Evolutionary conservation across 2,329 filamentous ascomycete species (phyloP), one percentile per base, ranked within the genome.

Genomic region (Microsporum audouinii): DNA sequence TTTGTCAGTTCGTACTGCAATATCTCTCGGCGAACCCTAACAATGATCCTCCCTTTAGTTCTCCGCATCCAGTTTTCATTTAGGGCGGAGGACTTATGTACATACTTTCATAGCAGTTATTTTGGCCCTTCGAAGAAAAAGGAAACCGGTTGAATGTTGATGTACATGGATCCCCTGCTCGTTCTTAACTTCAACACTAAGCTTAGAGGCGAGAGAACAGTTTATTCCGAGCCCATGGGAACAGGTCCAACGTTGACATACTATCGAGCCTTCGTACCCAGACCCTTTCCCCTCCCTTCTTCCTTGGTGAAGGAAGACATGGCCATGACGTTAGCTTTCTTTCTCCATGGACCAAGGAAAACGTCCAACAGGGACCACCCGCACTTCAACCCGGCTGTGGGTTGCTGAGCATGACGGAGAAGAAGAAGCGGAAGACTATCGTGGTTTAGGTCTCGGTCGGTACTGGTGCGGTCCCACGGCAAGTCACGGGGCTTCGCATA

Each of bases 401-500:
- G 17, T 23, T 23, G 17, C 17, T 23, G 17, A 23, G 17, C 17
- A 23, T 23, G 17, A 23, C 17, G 17, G 17, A 23, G 17, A 23
- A 23, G 17, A 23, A 23, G 17, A 23, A 23, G 17, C 17, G 17
- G 23, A 29, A 38, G 36, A 39, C 14, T 57, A 57, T 57, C 33
- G 53, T 31, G 23, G 53, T 57, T 34, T 14, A 61, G 59, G 17
- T 60, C 60, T 62, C 65, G 71, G 60, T 70, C 70, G 71, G 71
- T 63, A 65, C 65, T 66, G 33, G 62, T 68, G 70, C 67, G 67
- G 67, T 72, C 69, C 71, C 71, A 70, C 71, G 71, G 67, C 67
- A 71, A 71, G 45, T 49, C 45, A 49, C 45, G 45, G 45, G 45
- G 45, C 27, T 23, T 29, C 45, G 23, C 45, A n/a, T 17, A 41